Conservation (phyloP, 805 yeast species). For the Candida awuae region DNA sequence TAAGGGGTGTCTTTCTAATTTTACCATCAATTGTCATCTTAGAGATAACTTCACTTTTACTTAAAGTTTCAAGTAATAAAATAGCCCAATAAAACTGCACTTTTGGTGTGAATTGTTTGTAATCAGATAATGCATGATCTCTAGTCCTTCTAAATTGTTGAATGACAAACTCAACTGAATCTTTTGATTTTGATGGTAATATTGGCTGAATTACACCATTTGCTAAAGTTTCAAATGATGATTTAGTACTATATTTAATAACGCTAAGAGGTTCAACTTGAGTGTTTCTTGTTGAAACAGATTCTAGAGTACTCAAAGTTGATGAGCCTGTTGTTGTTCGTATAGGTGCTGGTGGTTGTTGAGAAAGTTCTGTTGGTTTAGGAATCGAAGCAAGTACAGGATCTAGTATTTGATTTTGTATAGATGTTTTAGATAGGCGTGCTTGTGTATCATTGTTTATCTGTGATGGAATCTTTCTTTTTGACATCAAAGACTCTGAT, state of each 20-base stretch:
- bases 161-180: conserved; percentile 20
- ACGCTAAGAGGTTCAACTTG: background rate
- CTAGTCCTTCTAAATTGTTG: conserved; percentile 25
- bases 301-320: background rate
- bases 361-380: background rate
- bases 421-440: background rate
- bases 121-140: conserved; percentile 30
- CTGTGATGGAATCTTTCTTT: conserved; percentile 23
- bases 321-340: background rate
- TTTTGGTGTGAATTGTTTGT: conserved; percentile 35
- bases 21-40: conserved; percentile 43
- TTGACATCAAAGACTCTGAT: conserved; percentile 8
- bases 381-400: background rate
- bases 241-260: conserved; percentile 13
- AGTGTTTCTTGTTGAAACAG: background rate
- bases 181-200: conserved; percentile 25
- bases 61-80: conserved; percentile 41
- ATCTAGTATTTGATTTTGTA: background rate
- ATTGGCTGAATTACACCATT: conserved; percentile 25
- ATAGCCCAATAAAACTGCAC: conserved; percentile 63
- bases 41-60: conserved; percentile 33
- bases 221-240: conserved; percentile 16
- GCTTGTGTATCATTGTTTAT: background rate
- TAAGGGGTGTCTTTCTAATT: conserved; percentile 32
- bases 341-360: background rate